Evolutionary conservation across 345 rosid species (phyloP).

Genomic region (Punica granatum): DNA sequence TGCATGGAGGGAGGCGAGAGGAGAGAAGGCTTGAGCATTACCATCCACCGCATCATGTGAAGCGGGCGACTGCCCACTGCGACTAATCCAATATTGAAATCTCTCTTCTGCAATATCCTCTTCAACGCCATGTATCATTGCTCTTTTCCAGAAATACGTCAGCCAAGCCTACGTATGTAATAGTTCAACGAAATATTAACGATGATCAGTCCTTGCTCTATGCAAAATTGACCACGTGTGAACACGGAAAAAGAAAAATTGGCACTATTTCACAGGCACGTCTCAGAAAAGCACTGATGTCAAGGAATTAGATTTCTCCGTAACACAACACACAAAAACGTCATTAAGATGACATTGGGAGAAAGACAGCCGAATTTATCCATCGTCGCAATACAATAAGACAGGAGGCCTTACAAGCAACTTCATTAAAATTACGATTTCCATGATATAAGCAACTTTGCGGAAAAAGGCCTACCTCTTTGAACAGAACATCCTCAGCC

Average conservation of each 20-base stretch:
- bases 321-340: not conserved
- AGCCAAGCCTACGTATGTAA: slow-evolving; percentile 37
- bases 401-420: not conserved
- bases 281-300: not conserved
- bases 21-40: slow-evolving; percentile 4
- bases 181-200: not conserved
- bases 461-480: slow-evolving; percentile 38
- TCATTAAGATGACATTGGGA: not conserved
- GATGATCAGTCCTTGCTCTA: not conserved
- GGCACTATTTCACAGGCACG: not conserved
- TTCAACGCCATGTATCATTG: slow-evolving; percentile 34
- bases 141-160: slow-evolving; percentile 52
- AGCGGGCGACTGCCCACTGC: slow-evolving; percentile 27
- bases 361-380: not conserved
- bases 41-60: slow-evolving; percentile 51
- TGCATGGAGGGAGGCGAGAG: too few species aligned
- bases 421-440: not conserved
- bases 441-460: not conserved
- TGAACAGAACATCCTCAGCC: slow-evolving; percentile 86
- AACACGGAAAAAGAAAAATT: not conserved
- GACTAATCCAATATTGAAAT: slow-evolving; percentile 39
- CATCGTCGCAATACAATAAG: not conserved
- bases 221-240: slow-evolving; percentile 6
- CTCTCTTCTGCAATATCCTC: slow-evolving; percentile 47
- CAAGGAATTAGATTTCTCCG: not conserved